Evolutionary conservation across 2,329 filamentous ascomycete genomes (phyloP), one percentile per base, ranked within the genome.

Genomic region (Penicillium sclerotiorum): DNA sequence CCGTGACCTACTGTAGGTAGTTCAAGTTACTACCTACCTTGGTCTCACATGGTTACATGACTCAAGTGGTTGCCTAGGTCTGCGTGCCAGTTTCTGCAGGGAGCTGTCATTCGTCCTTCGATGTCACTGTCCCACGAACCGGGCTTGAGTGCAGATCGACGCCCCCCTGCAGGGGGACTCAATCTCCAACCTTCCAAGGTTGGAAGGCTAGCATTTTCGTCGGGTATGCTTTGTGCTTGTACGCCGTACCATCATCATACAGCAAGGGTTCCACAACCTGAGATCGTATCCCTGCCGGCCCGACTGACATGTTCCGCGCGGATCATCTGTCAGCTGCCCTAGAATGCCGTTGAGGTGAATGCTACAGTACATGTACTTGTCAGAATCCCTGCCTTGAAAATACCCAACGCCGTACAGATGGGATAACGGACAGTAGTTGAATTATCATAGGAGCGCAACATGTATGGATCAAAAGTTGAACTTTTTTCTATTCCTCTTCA

Each of bases 211-310:
- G 13, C 25, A 28, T 28, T 28, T 28, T 28, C 25, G 25, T 8
- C 25, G 9, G 25, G 25, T 28, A 28, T 7, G 25, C 6, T 28
- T 28, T 8, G 9, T 27, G 2, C 25, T 28, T 28, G 25, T 28
- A 28, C 6, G 9, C 25, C 25, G 25, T 7, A 4, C 9, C 3
- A 28, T 11, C 6, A 8, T 28, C 25, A 28, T 28, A 9, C 25
- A 28, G 25, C 13, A 28, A 28, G 25, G 25, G 13, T 28, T 28
- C 38, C 22, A 40, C 38, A 40, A 27, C 27, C 23, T 28, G 38
- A 28, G 38, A 11, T 40, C 38, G 35, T 15, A 40, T 40, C 38
- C 38, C 38, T 40, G 38, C 27, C 38, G 38, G 22, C 38, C 38
- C 38, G 38, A 22, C 25, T 9, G 25, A 28, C 25, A 28, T 28